Evolutionary conservation across 345 rosid species (phyloP), one percentile per base, ranked within the genome.

Genomic region (Passiflora organensis): DNA sequence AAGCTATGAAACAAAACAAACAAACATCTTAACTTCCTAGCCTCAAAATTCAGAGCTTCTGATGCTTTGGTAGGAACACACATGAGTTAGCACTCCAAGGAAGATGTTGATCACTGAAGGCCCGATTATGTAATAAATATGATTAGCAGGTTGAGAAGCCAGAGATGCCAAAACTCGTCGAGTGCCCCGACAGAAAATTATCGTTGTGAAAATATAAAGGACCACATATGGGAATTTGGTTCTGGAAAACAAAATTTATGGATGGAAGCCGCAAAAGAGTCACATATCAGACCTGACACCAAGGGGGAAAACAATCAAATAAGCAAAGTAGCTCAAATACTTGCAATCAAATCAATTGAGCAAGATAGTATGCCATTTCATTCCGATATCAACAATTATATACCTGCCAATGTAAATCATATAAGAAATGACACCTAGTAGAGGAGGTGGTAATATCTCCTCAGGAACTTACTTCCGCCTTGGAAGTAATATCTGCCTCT

Each of bases 401-500:
- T n/a, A n/a, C n/a, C n/a, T n/a, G n/a, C n/a, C n/a, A n/a, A n/a
- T n/a, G n/a, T n/a, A n/a, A n/a, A 41, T 12, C 43, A 41, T 41
- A 4, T 6, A 36, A 16, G 24, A 60, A 67, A 73, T 55, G 43
- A 59, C 65, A 80, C 84, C 86, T 77, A 60, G 66, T 53, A 2
- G n/a, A n/a, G n/a, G 69, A 32, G 63, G 58, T 32, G 51, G 63
- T 59, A n/a, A n/a, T n/a, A n/a, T 32, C 46, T 63, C n/a, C n/a
- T 82, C 71, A 80, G 68, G 81, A 51, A 36, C 63, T 75, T 71
- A 76, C 86, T 46, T 80, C 82, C 62, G 82, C 83, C 48, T 79
- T 75, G 42, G 85, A 87, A 0, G 81, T 75, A 49, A 85, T 73
- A 56, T 85, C 82, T 60, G 86, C 77, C 78, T 77, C 91, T 87